Base-by-base conservation (phyloP, 495 filamentous ascomycete species). In the Xanthoparmelia taractica region DNA sequence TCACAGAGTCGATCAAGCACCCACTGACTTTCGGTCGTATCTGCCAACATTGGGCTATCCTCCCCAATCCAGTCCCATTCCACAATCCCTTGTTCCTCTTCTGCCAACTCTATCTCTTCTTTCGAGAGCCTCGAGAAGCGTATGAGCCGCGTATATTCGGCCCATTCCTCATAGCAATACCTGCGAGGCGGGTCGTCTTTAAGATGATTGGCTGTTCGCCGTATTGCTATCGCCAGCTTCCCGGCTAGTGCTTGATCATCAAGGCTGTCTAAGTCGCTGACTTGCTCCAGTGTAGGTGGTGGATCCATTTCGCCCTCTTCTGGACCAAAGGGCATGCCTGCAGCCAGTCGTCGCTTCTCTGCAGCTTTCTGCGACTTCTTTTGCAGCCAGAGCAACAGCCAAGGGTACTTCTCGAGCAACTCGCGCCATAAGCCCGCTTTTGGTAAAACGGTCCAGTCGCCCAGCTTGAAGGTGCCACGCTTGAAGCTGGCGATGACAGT, bases 31-130 rank as follows among this genome's bases (percentile, higher is more conserved):
- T 87, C 85, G 8, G 73, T 79, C 68, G 78, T 68, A 36, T 76
- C 75, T 4, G 80, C 77, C 66, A 87, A 59, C 79, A 87, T 77
- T 20, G 85, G 85, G 66, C 80, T 83, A 60, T 80, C 79, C 65
- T 84, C 79, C 6, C 85, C 85, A 52, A 87, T 86, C 85, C 84
- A 87, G 66, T 87, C 85, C 85, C 85, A 87, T 37, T 84, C 81
- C 20, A 86, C 69, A 2, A 85, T 63, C 0, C 82, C 83, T 45
- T 79, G 78, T 43, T 84, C 80, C 61, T 82, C 81, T 64, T 84
- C 81, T 33, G 81, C 77, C 15, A 76, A 55, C 20, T 67, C 58
- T 1, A 73, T 45, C 56, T 69, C 72, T 37, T 66, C 62, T 45
- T 50, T 57, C 55, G 59, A 70, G 41, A 77, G 75, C 48, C 79